Evolutionary conservation across 176 grass and related monocot genomes (phyloP), one percentile per base, ranked within the genome.

Genomic region (Eragrostis curvula): DNA sequence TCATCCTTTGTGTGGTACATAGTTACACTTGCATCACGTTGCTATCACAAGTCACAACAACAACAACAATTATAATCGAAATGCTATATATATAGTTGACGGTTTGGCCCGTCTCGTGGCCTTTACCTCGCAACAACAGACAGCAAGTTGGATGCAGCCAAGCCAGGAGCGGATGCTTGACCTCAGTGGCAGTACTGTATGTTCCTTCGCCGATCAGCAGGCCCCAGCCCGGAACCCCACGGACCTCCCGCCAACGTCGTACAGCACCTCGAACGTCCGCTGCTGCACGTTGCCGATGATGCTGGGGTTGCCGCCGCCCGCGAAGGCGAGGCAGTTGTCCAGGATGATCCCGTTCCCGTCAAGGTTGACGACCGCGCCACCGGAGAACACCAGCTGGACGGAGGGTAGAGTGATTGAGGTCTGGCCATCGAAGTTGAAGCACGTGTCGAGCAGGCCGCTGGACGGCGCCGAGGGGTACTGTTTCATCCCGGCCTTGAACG

Each of bases 251-350:
- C 90, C 95, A 24, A 91, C 91, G 68, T 90, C 83, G 60, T 90
- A 86, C 14, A 98, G 32, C 24, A 98, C 92, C 60, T 91, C 87
- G 21, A 98, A 74, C 59, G 84, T 93, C 81, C 88, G 81, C 86
- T 98, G 95, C 80, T 98, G 95, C 71, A 98, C 89, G 68, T 98
- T 98, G 24, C 92, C 95, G 17, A 95, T 70, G 73, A 98, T 84
- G 60, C 85, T 81, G 3, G 53, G 7, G 41, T 84, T 78, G 18
- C 14, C 39, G 5, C 88, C 93, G 43, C 32, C 84, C 2, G 88
- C 75, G 69, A 98, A 98, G 13, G 95, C 92, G 32, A 98, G 92
- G 86, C 95, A 98, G 80, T 43, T 88, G 46, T 77, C 78, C 14
- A 85, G 40, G 1, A 98, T 77, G 32, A 91, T 89, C 52, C 95